Conservation (phyloP, 441 rosid species). For the Syzygium malaccense region DNA sequence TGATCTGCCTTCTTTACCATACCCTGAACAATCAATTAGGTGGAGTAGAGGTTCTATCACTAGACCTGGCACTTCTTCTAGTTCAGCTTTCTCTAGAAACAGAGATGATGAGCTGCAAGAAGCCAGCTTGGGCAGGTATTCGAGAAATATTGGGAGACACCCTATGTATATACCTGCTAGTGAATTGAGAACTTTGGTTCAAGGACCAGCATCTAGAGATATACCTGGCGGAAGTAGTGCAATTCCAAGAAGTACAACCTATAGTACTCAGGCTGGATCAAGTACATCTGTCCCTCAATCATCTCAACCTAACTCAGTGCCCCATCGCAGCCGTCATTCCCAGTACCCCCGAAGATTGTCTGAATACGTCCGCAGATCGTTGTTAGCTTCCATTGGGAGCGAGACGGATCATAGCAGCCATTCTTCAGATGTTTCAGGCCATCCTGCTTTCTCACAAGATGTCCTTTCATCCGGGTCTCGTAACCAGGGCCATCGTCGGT, state of each 20-base stretch:
- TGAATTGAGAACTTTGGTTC: constrained; percentile 26
- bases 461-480: constrained; percentile 37
- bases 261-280: neutral
- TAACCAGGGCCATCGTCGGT: constrained; percentile 38
- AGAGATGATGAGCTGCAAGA: constrained; percentile 14
- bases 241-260: neutral
- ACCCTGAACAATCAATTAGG: constrained; percentile 41
- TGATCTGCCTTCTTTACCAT: constrained; percentile 45
- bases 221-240: neutral
- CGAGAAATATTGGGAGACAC: constrained; percentile 37
- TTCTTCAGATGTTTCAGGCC: constrained; percentile 6
- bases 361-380: constrained; percentile 3
- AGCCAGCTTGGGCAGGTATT: constrained; percentile 28
- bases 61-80: constrained; percentile 31
- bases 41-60: constrained; percentile 51
- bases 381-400: neutral
- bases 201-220: neutral
- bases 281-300: constrained; percentile 2
- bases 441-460: constrained; percentile 38
- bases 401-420: neutral
- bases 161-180: constrained; percentile 43
- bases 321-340: constrained; percentile 1
- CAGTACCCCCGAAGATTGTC: constrained; percentile 11
- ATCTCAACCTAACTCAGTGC: neutral
- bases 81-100: constrained; percentile 27